These are phyloP conservation scores for Komagataella kurtzmanii DNA, from an alignment of 805 yeast species.

Conservation along the genomic window DNA sequence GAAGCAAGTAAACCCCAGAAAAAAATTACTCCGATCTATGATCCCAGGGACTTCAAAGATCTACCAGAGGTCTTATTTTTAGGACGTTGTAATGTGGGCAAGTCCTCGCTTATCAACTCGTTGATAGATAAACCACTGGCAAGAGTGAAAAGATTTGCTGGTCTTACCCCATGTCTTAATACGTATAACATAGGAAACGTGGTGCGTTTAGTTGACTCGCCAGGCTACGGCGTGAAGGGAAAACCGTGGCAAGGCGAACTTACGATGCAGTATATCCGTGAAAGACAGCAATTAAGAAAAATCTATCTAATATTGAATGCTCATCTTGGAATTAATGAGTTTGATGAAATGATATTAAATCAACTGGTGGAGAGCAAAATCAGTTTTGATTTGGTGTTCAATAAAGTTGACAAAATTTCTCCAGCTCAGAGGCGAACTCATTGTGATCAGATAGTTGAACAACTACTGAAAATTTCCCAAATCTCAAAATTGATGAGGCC, in stretches of 20 bases:
- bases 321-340: conserved; percentile 39
- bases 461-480: conserved; percentile 23
- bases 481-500: conserved; percentile 19
- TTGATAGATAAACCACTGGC: conserved; percentile 40
- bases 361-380: conserved; percentile 39
- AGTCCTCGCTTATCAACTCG: conserved; percentile 62
- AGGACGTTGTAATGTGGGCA: conserved; percentile 83
- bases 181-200: conserved; percentile 54
- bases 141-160: conserved; percentile 18
- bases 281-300: conserved; percentile 38
- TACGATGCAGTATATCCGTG: conserved; percentile 46
- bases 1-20: neutral
- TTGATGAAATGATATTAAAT: conserved; percentile 41
- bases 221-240: conserved; percentile 81
- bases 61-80: conserved; percentile 67
- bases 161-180: conserved; percentile 48
- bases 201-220: conserved; percentile 66
- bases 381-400: conserved; percentile 63
- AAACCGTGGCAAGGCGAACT: conserved; percentile 53
- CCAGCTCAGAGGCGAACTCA: conserved; percentile 8
- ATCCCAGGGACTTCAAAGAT: neutral
- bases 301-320: conserved; percentile 54
- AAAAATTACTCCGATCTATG: neutral
- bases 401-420: conserved; percentile 54
- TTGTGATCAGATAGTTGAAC: conserved; percentile 21